A percentile compares a stretch with the other conserved stretches of the same genome.
phyloP scores from a whole-genome alignment of 164 flowering plant species.

The Sextonia rubra region DNA sequence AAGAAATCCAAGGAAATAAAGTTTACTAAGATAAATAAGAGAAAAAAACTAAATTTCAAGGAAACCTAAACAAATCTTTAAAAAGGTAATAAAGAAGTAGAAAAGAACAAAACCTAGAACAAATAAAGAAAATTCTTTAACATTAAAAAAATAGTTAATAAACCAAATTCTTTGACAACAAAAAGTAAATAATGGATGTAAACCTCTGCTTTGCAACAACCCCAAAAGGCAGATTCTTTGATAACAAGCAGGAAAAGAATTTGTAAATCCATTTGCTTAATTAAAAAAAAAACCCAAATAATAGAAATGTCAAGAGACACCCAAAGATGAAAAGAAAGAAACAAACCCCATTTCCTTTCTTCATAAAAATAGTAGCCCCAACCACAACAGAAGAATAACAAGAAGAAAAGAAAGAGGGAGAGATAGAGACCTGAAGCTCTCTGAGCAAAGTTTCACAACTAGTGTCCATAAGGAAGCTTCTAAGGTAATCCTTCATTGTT shows the following conservation, averaged over 20 bases:
- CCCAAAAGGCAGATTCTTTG: background rate
- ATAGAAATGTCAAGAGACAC: background rate
- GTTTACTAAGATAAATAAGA: background rate
- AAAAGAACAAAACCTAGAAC: background rate
- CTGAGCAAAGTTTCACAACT: slow-evolving; percentile 22
- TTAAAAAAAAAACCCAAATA: too few relatives aligned
- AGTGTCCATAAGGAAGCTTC: slow-evolving; percentile 39
- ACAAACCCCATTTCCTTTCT: background rate
- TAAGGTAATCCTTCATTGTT: slow-evolving; percentile 14
- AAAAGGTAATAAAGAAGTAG: too few relatives aligned
- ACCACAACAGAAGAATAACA: background rate
- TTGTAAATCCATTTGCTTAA: too few relatives aligned
- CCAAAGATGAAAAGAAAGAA: background rate
- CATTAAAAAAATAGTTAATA: background rate
- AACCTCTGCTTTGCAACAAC: too few relatives aligned
- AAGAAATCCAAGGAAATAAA: too few relatives aligned
- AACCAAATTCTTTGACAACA: too few relatives aligned
- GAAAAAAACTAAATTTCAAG: background rate
- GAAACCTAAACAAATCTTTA: background rate
- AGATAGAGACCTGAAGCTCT: slow-evolving; percentile 17
- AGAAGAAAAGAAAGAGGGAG: slow-evolving; percentile 3
- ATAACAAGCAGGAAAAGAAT: background rate
- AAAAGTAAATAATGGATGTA: too few relatives aligned
- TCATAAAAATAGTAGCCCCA: background rate
- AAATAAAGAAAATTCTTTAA: background rate